phyloP scores from a whole-genome alignment of 1,284 basidiomycete genomes.

The Xerocomus amazonicus region DNA sequence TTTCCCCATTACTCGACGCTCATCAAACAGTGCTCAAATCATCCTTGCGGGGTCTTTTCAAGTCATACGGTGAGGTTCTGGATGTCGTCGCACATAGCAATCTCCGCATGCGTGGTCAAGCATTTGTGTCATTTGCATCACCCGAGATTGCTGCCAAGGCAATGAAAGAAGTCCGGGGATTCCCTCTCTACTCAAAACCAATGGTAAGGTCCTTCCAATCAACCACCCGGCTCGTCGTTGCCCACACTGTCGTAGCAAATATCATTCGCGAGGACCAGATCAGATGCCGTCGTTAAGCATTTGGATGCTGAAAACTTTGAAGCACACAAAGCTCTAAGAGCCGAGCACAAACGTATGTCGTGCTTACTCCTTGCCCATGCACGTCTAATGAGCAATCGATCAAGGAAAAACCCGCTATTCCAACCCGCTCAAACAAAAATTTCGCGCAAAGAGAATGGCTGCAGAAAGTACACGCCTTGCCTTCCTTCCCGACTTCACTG shows the following conservation, averaged over 20 bases:
- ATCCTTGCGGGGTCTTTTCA: slow-evolving; percentile 86
- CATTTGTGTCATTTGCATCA: slow-evolving; percentile 90
- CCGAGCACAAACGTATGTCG: slow-evolving; percentile 75
- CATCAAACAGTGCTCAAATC: slow-evolving; percentile 72
- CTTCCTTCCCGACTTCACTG: slow-evolving; percentile 5
- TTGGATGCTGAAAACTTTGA: slow-evolving; percentile 67
- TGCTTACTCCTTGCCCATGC: slow-evolving; percentile 14
- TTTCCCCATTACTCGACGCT: slow-evolving; percentile 8
- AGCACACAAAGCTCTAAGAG: slow-evolving; percentile 68
- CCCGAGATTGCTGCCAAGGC: slow-evolving; percentile 83
- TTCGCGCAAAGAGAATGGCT: slow-evolving; percentile 74
- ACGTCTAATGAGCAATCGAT: slow-evolving; percentile 3
- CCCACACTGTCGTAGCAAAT: slow-evolving; percentile 66
- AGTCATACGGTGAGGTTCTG: slow-evolving; percentile 87
- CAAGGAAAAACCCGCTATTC: slow-evolving; percentile 76
- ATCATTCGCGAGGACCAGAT: slow-evolving; percentile 83
- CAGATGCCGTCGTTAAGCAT: slow-evolving; percentile 84
- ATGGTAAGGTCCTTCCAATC: slow-evolving; percentile 58
- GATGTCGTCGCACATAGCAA: slow-evolving; percentile 93
- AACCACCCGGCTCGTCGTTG: neutral
- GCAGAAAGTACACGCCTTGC: slow-evolving; percentile 57
- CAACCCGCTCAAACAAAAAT: slow-evolving; percentile 85
- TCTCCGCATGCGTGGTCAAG: slow-evolving; percentile 96
- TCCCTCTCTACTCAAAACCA: slow-evolving; percentile 95
- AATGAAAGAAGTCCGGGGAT: slow-evolving; percentile 87